A percentile compares a stretch with the other conserved stretches of the same genome.
phyloP scores from a whole-genome alignment of 2,329 filamentous ascomycete species.

The Lachnellula suecica region DNA sequence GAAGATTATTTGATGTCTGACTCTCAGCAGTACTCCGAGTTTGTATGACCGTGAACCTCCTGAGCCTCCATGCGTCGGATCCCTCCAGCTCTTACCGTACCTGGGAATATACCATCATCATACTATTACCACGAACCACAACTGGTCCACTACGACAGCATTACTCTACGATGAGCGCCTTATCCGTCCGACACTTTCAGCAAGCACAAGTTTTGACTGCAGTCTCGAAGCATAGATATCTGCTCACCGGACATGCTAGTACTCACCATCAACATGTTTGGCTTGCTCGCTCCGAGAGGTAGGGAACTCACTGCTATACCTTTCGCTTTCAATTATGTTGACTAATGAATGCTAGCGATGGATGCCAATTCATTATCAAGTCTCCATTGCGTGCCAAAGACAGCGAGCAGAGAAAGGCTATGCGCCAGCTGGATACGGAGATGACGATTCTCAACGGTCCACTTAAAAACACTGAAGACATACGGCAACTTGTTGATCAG shows the following conservation, averaged over 20 bases:
- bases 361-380: slow-evolving; percentile 8
- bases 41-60: too few relatives aligned
- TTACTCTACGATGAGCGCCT: neutral
- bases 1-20: too few relatives aligned
- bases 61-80: too few relatives aligned
- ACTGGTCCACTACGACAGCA: neutral
- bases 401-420: slow-evolving; percentile 6
- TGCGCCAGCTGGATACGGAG: slow-evolving; percentile 8
- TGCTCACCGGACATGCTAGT: neutral
- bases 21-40: too few relatives aligned
- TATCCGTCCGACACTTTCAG: neutral
- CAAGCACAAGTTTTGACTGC: neutral
- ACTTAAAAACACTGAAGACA: slow-evolving; percentile 8
- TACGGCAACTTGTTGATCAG: slow-evolving; percentile 14
- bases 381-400: slow-evolving; percentile 6
- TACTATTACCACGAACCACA: neutral
- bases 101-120: too few relatives aligned
- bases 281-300: slow-evolving; percentile 12
- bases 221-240: neutral
- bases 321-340: neutral
- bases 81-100: too few relatives aligned
- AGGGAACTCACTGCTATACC: neutral
- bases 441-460: slow-evolving; percentile 9
- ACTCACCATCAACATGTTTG: slow-evolving; percentile 12
- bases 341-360: slow-evolving; percentile 9